Evolutionary conservation across 1,284 basidiomycete genomes (phyloP), one percentile per base, ranked within the genome.

Genomic region (Lignosus rhinocerotis): DNA sequence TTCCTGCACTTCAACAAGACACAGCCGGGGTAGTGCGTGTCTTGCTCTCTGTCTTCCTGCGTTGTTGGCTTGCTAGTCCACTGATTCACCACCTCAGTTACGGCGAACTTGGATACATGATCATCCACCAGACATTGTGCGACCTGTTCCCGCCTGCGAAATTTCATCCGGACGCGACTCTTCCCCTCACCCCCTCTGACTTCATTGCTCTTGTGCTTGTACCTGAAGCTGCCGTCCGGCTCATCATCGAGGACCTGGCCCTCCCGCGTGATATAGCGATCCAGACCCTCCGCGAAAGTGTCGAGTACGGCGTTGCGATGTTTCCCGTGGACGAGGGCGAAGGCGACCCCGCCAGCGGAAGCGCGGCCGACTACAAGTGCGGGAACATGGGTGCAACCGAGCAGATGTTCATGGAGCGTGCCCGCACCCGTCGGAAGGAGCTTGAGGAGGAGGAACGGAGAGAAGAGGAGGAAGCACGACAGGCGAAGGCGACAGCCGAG

Each of bases 1-100:
- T 90, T 90, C 66, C 78, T 82, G 30, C 88, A 76, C 64, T 93
- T 93, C 66, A 82, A 90, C 65, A 89, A 85, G 73, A 82, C 83
- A 1, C 89, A 91, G 64, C 88, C 90, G 39, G 90, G 91, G 76
- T 93, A 93, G 91, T 93, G 68, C 76, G 90, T 76, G 14, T 45
- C n/a, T 36, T 51, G 17, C 73, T 43, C 53, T 17, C 46, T 48
- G 30, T 6, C 16, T 2, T 21, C 14, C 12, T 10, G 16, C 9
- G 11, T 12, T 3, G 49, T 41, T 9, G 12, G 31, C n/a, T 41
- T 16, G 17, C 11, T 14, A 36, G 12, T 10, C 19, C 16, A 4
- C 21, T 31, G 25, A 31, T 42, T 3, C 7, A 2, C 5, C 10
- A 2, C 6, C 43, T 8, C 59, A 93, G 90, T 68, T 93, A 93